phyloP scores from a whole-genome alignment of 2,329 filamentous ascomycete genomes.

The Alternaria rosae region DNA sequence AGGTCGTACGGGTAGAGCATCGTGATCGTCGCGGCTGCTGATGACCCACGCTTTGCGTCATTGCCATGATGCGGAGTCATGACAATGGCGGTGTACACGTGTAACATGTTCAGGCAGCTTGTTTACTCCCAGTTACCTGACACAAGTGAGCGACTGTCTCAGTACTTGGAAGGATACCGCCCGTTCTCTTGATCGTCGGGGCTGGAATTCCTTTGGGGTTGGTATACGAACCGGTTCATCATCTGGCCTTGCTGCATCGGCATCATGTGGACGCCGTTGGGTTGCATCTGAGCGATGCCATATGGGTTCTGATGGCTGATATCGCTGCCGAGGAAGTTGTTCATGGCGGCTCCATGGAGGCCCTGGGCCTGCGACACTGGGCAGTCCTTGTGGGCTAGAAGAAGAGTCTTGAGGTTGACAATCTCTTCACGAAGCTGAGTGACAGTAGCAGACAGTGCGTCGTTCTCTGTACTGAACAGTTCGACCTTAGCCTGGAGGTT shows the following conservation, averaged over 20 bases:
- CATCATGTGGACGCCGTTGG: conserved; percentile 53
- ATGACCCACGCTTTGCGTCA: conserved; percentile 12
- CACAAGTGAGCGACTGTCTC: conserved; percentile 38
- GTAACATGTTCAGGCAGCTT: conserved; percentile 18
- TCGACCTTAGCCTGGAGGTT: conserved; percentile 96
- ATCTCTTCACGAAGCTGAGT: conserved; percentile 88
- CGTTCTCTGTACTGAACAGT: conserved; percentile 89
- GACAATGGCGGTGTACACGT: conserved; percentile 14
- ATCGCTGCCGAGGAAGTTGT: conserved; percentile 57
- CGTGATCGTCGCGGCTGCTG: conserved; percentile 14
- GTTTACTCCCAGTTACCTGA: conserved; percentile 39
- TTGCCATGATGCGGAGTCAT: conserved; percentile 10
- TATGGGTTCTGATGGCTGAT: conserved; percentile 57
- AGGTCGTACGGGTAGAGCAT: conserved; percentile 27
- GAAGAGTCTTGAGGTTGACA: conserved; percentile 89
- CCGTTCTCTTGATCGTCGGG: conserved; percentile 38
- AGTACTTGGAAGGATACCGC: conserved; percentile 32
- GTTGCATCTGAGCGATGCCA: conserved; percentile 55
- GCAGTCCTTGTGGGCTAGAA: conserved; percentile 95
- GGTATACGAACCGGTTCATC: conserved; percentile 50
- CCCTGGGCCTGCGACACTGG: conserved; percentile 89
- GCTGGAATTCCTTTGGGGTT: conserved; percentile 28
- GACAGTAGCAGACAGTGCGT: conserved; percentile 83
- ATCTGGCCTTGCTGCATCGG: conserved; percentile 49
- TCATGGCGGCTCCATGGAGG: conserved; percentile 61